A percentile compares a stretch with the other conserved stretches of the same genome.
These are phyloP conservation scores for Neopestalotiopsis sp. DNA, from an alignment of 2,329 filamentous ascomycete genomes.

Conservation along the genomic window DNA sequence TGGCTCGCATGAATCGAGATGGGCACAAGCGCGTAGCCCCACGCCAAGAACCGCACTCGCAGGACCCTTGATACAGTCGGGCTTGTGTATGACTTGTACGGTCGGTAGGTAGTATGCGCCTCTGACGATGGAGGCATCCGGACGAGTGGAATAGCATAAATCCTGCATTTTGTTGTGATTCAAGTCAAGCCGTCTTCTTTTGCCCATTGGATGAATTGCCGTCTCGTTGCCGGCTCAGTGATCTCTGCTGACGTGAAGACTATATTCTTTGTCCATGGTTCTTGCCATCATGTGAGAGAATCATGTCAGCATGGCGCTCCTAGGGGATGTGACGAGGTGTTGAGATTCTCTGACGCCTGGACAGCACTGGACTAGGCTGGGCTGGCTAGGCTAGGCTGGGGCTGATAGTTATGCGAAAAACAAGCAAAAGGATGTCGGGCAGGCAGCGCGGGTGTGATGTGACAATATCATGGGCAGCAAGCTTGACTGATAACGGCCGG, in stretches of 20 bases:
- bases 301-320: background rate
- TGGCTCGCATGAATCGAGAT: background rate
- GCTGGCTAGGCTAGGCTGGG: background rate
- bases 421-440: background rate
- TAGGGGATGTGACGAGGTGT: background rate
- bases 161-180: too few species aligned
- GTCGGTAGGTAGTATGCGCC: background rate
- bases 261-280: background rate
- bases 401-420: background rate
- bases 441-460: background rate
- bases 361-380: background rate
- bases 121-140: background rate
- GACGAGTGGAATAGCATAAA: too few species aligned
- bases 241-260: background rate
- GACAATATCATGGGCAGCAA: background rate
- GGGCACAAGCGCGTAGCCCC: background rate
- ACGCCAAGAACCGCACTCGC: background rate
- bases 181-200: too few species aligned
- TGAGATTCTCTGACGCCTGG: background rate
- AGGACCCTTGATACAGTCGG: background rate
- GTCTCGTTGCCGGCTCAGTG: background rate
- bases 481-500: conserved; percentile 1
- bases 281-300: background rate
- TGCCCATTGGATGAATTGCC: background rate
- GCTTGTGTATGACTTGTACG: background rate